Evolutionary conservation across 805 yeast species (phyloP), one percentile per base, ranked within the genome.

Genomic region (Clavispora phyllophila): DNA sequence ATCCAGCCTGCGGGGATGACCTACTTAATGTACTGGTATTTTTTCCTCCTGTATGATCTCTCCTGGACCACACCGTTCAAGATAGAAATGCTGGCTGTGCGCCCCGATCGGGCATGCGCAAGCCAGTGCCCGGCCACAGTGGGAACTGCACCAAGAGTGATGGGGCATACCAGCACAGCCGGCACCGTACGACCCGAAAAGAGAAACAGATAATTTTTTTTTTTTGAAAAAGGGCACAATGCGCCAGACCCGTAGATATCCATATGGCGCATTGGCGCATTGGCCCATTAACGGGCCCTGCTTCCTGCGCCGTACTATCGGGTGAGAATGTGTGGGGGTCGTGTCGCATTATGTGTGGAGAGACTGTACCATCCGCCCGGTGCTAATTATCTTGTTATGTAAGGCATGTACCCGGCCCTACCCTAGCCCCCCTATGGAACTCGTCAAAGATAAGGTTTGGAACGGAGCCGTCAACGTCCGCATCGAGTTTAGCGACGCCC

Each of bases 401-500:
- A 25, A 2, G n/a, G 27, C 4, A 27, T 27, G 31, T 17, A 17
- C 9, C 33, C 15, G 20, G 13, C 19, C 20, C 3, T 2, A 13
- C 19, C 9, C 33, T 14, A 27, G 17, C 33, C 12, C 13, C 25
- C 26, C 8, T 33, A 45, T 45, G 49, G 37, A 37, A n/a, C 22
- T 17, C 15, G 48, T 75, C 48, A 58, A 71, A 46, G 57, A 62
- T 26, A 51, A 59, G 29, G 54, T 79, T 10, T 82, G 87, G 87
- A 61, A 68, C 31, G 87, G 86, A 3, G 49, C 70, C 7, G 51
- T 82, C 5, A 75, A 78, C 44, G 60, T 77, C 5, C 61, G 63
- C 36, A 49, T 81, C 9, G 42, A 52, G 1, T 57, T 69, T 24
- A 42, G 42, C 39, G 36, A 42, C 39, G 40, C 48, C 15, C 51